phyloP scores from a whole-genome alignment of 306 rosid genomes.

The Castanea sativa region DNA sequence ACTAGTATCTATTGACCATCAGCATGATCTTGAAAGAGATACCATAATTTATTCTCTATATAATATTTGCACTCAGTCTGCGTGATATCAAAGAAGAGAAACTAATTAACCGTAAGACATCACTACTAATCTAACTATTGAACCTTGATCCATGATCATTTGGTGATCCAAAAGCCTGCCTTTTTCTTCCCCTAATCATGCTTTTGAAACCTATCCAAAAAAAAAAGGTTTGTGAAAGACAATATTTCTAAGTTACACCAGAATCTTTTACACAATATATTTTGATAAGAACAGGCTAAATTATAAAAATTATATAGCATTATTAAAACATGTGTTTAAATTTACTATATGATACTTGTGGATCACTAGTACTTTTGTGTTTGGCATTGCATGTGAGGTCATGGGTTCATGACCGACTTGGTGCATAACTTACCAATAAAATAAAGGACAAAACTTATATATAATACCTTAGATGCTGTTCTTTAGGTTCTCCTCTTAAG shows the following conservation, averaged over 20 bases:
- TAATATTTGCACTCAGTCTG: neutral
- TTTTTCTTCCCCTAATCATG: too few species aligned
- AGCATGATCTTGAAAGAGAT: neutral
- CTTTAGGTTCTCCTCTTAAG: too few species aligned
- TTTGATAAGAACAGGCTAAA: too few species aligned
- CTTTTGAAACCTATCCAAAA: too few species aligned
- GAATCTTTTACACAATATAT: too few species aligned
- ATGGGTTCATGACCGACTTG: too few species aligned
- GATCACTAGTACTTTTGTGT: neutral
- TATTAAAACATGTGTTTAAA: neutral
- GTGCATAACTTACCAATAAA: too few species aligned
- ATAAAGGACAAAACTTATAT: too few species aligned
- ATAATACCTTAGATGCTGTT: accelerated
- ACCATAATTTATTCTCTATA: neutral
- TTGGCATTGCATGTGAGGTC: neutral
- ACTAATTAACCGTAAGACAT: neutral
- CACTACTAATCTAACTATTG: neutral
- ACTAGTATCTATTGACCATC: neutral
- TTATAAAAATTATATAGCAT: too few species aligned
- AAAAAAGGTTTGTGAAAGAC: too few species aligned
- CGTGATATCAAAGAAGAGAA: neutral
- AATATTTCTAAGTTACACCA: too few species aligned
- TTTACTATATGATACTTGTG: neutral
- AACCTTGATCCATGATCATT: neutral
- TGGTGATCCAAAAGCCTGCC: too few species aligned